These are phyloP conservation scores for Xylaria sp. DNA, from an alignment of 2,329 filamentous ascomycete species.

Conservation along the genomic window DNA sequence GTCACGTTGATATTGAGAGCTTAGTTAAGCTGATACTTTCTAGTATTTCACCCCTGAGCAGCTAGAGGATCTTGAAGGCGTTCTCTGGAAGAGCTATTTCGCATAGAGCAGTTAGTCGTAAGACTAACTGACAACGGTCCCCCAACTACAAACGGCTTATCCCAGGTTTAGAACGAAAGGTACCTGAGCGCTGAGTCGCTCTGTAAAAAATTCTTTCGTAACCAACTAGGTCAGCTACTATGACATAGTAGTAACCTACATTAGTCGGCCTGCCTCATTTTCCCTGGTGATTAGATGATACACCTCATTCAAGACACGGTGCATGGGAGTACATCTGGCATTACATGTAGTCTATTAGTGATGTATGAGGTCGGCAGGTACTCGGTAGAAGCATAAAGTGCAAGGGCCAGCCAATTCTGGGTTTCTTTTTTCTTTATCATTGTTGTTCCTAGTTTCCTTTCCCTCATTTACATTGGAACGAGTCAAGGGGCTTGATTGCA, in stretches of 20 bases:
- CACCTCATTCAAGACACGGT: not conserved
- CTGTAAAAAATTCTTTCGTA: not conserved
- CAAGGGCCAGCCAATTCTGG: not conserved
- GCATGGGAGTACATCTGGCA: conserved; percentile 3
- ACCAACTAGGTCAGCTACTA: not conserved
- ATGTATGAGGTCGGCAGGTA: conserved; percentile 4
- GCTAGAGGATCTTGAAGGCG: conserved; percentile 91
- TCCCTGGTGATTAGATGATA: not conserved
- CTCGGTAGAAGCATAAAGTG: conserved; percentile 8
- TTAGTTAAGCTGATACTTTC: conserved; percentile 36
- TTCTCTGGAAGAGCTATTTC: conserved; percentile 99
- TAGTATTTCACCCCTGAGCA: conserved; percentile 89
- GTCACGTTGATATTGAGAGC: not conserved
- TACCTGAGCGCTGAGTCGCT: not conserved
- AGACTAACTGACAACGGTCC: not conserved
- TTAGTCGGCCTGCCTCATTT: not conserved
- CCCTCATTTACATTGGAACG: not conserved
- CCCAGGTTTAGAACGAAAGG: not conserved
- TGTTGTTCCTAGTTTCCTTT: not conserved
- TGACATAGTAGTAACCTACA: not conserved
- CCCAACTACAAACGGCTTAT: not conserved
- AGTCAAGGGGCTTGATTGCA: not conserved
- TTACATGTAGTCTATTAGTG: conserved; percentile 9
- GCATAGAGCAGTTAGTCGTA: conserved; percentile 57
- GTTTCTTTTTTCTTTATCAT: no score